These are phyloP conservation scores for Lentinula aciculospora DNA, from an alignment of 768 basidiomycete genomes.

Conservation along the genomic window DNA sequence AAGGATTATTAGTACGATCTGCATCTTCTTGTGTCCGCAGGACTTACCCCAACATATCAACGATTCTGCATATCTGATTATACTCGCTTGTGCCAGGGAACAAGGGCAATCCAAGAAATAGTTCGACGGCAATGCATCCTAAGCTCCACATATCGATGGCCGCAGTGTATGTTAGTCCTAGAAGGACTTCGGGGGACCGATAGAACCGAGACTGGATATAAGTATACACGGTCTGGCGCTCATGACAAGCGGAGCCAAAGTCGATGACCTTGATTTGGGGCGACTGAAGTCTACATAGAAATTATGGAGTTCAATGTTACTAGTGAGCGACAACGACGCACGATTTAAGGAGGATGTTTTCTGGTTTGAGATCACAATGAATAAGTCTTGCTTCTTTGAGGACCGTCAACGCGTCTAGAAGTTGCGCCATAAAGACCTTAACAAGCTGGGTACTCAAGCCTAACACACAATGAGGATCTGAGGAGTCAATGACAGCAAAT, in stretches of 20 bases:
- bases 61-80: constrained; percentile 94
- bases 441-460: constrained; percentile 87
- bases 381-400: constrained; percentile 95
- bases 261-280: constrained; percentile 99
- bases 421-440: constrained; percentile 96
- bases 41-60: constrained; percentile 97
- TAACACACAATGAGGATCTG: not conserved
- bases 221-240: constrained; percentile 99
- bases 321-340: constrained; percentile 25
- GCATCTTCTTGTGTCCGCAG: not conserved
- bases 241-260: constrained; percentile 98
- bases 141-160: constrained; percentile 99
- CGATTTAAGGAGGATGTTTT: constrained; percentile 97
- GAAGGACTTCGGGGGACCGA: constrained; percentile 93
- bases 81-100: constrained; percentile 99
- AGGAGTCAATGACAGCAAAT: not conserved
- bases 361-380: constrained; percentile 98
- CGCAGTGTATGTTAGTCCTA: constrained; percentile 91
- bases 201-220: constrained; percentile 99
- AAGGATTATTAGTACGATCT: constrained; percentile 8
- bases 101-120: constrained; percentile 92
- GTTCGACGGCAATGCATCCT: constrained; percentile 97
- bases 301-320: constrained; percentile 1
- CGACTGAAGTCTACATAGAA: constrained; percentile 70
- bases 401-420: constrained; percentile 87